These are phyloP conservation scores for Yarrowia galli DNA, from an alignment of 1,139 yeast genomes.

Conservation along the genomic window DNA sequence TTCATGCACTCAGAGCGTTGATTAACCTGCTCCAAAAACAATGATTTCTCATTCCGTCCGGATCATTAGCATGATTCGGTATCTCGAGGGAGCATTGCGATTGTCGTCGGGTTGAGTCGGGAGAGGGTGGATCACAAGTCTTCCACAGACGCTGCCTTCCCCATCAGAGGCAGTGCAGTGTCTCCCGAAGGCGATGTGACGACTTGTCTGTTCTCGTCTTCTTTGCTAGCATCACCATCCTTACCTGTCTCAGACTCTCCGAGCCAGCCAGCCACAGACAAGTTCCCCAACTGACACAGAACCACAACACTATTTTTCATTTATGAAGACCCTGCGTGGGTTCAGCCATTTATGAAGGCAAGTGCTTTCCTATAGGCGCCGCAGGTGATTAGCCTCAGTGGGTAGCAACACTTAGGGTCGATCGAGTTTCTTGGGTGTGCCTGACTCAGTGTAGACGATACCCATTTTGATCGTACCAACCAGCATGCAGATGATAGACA, in stretches of 20 bases:
- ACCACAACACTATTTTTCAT: neutral
- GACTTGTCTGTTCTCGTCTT: neutral
- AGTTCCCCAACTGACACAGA: neutral
- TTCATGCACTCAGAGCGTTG: neutral
- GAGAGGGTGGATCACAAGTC: too few species aligned
- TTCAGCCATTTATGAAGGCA: neutral
- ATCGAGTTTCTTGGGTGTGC: too few species aligned
- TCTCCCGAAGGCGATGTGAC: neutral
- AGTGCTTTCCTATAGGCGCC: too few species aligned
- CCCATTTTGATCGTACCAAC: too few species aligned
- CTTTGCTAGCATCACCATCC: neutral
- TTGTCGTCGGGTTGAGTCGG: too few species aligned
- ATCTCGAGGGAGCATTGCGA: neutral
- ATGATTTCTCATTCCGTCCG: neutral
- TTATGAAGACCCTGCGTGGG: conserved; percentile 1
- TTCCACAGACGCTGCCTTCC: too few species aligned
- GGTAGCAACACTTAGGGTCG: neutral
- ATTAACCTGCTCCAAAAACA: neutral
- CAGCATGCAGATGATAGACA: too few species aligned
- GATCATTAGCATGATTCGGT: neutral
- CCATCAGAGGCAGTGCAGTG: too few species aligned
- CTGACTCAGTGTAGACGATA: too few species aligned
- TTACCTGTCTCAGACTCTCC: conserved; percentile 1
- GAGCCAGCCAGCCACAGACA: neutral
- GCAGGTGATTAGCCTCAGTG: neutral